These are phyloP conservation scores for Aechmea fasciata DNA, from an alignment of 176 grass and related monocot genomes.

Conservation along the genomic window DNA sequence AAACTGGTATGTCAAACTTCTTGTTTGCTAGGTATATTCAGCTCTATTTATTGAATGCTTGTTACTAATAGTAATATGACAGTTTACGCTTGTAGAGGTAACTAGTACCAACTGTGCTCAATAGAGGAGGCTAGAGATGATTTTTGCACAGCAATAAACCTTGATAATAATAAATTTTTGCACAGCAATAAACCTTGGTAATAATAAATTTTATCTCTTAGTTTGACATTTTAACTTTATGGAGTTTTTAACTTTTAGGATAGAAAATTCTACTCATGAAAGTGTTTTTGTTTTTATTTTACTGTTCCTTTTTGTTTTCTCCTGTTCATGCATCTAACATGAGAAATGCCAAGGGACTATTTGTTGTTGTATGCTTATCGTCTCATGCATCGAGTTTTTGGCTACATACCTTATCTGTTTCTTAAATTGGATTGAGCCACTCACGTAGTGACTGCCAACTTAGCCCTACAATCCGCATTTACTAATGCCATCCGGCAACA, in stretches of 20 bases:
- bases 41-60: background rate
- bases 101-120: background rate
- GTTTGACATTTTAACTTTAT: too few species aligned
- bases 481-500: background rate
- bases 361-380: too few species aligned
- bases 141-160: background rate
- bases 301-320: too few species aligned
- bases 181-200: background rate
- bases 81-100: background rate
- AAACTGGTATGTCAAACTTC: conserved; percentile 48
- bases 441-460: background rate
- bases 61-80: background rate
- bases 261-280: too few species aligned
- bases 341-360: too few species aligned
- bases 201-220: too few species aligned
- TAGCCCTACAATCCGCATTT: background rate
- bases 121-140: background rate
- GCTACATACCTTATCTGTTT: background rate
- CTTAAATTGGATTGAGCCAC: background rate
- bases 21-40: background rate
- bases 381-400: background rate
- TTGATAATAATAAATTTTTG: background rate
- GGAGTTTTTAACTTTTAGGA: too few species aligned
- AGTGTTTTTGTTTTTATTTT: too few species aligned
- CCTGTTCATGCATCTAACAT: too few species aligned